Evolutionary conservation across 2,329 filamentous ascomycete genomes (phyloP), one percentile per base, ranked within the genome.

Genomic region (Dissoconium aciculare): DNA sequence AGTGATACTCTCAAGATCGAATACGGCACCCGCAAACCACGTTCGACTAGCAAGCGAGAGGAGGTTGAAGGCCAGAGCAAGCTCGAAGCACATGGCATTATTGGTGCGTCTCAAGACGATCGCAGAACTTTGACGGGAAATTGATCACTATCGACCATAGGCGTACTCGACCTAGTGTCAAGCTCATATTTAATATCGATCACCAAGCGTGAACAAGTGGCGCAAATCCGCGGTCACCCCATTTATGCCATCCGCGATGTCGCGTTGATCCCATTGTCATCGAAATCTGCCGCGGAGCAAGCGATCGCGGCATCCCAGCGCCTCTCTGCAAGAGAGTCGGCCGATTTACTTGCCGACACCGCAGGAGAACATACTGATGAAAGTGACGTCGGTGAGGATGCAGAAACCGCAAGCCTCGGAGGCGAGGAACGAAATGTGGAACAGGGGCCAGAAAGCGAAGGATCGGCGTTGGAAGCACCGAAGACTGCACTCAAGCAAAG

Each of bases 161-260:
- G 89, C 13, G 61, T 98, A 1, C 69, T 98, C 26, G 82, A 75
- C 19, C 71, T 95, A 36, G 80, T 84, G 13, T 78, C 74, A 21
- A 69, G 76, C 15, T 80, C 74, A 40, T 95, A 87, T 55, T 69
- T 98, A 5, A 70, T 98, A 35, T 78, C 82, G 8, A 91, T 98
- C 46, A 84, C 78, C 13, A 71, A 74, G 35, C 79, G 87, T 27
- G 71, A 91, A 47, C 81, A 92, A 53, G 84, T 95, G 29, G 89
- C 89, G 3, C 77, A 85, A 41, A 74, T 95, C 29, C 74, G 76
- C 41, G 83, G 82, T 4, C 75, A 71, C 33, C 77, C 85, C 0
- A 64, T 95, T 33, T 98, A 91, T 54, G 75, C 83, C 23, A 72
- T 94, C 36, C 89, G 79, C 26, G 82, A 91, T 44, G 80, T 95